Percentiles rank a stretch among this genome's conserved stretches.
Evolutionary conservation across 148 eudicot species (phyloP).

Genomic region (Polygonum aviculare): DNA sequence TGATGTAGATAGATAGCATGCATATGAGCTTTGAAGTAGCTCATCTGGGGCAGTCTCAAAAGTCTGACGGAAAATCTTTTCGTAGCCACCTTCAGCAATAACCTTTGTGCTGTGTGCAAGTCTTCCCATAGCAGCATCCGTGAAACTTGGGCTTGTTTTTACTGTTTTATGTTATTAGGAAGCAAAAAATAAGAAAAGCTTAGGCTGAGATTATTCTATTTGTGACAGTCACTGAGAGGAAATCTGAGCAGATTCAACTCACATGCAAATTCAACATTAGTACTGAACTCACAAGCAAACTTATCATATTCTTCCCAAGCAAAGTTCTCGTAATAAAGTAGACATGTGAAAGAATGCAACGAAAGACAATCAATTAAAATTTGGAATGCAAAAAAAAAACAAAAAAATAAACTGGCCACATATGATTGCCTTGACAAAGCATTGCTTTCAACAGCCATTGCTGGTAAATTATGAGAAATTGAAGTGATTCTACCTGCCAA

Average conservation of each 20-base stretch:
- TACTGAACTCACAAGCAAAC: background rate
- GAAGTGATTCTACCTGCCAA: background rate
- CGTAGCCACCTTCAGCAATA: constrained; percentile 94
- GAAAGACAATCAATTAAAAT: background rate
- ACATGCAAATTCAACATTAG: background rate
- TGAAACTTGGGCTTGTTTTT: constrained; percentile 82
- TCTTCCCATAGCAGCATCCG: constrained; percentile 98
- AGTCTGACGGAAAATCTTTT: constrained; percentile 74
- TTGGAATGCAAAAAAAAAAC: background rate
- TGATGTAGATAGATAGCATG: constrained; percentile 86
- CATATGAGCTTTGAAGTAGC: constrained; percentile 57
- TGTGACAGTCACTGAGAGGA: background rate
- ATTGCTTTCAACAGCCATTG: background rate
- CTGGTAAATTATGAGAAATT: background rate
- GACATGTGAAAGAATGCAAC: background rate
- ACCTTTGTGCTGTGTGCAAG: constrained; percentile 89
- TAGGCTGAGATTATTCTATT: background rate
- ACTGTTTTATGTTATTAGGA: constrained; percentile 25
- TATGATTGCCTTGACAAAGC: background rate
- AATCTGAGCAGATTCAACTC: constrained; percentile 4
- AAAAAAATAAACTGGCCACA: background rate
- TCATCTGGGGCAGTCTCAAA: constrained; percentile 93
- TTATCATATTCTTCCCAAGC: background rate
- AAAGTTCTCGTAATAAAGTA: background rate
- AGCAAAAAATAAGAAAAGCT: background rate